Evolutionary conservation across 225 moss, liverwort and hornwort genomes (phyloP).

Genomic region (Polytrichum formosum): DNA sequence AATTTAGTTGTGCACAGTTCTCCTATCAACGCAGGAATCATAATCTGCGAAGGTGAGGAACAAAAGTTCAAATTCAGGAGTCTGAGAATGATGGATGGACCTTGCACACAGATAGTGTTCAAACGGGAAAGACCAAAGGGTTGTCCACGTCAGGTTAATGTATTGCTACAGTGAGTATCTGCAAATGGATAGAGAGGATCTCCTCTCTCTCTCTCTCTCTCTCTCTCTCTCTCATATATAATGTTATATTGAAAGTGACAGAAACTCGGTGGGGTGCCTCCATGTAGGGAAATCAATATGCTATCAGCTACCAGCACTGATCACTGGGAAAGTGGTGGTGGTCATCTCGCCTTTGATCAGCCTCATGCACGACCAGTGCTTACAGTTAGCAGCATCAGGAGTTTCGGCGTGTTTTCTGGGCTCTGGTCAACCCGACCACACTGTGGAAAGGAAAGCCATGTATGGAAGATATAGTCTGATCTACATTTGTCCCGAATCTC

Average conservation of each 20-base stretch:
- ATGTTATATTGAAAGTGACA: not conserved
- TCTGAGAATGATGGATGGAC: no score
- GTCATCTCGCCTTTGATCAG: conserved; percentile 67
- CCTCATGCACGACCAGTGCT: conserved; percentile 73
- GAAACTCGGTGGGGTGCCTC: not conserved
- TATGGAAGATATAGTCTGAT: conserved; percentile 40
- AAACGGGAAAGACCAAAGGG: no score
- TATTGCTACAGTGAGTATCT: no score
- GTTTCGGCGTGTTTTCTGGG: conserved; percentile 71
- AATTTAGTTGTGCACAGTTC: no score
- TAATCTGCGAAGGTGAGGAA: no score
- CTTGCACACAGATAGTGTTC: no score
- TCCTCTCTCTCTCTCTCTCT: no score
- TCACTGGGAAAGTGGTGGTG: conserved; percentile 61
- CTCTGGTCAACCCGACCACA: conserved; percentile 50
- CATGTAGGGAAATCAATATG: conserved; percentile 54
- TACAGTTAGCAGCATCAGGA: conserved; percentile 52
- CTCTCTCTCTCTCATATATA: not conserved
- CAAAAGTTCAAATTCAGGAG: no score
- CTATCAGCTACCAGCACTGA: conserved; percentile 68
- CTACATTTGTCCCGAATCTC: conserved; percentile 58
- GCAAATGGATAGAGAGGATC: no score
- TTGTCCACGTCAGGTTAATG: no score
- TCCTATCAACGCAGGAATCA: no score
- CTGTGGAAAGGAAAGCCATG: conserved; percentile 52